These are phyloP conservation scores for Dioscorea zingiberensis DNA, from an alignment of 106 monocot genomes.

Conservation along the genomic window DNA sequence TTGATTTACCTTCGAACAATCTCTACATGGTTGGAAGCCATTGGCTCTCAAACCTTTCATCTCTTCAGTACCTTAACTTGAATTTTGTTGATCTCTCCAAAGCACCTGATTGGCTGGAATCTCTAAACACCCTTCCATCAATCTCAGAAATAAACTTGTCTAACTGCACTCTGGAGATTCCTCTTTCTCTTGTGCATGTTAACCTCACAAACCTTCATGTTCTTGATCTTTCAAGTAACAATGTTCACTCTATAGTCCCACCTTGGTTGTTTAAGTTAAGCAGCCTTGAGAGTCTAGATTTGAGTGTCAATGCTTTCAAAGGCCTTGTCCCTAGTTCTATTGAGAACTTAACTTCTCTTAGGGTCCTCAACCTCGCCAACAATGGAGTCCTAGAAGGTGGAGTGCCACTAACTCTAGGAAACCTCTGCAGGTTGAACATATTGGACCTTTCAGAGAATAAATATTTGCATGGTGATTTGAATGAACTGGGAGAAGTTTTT, in stretches of 20 bases:
- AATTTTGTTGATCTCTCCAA: no score
- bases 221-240: no score
- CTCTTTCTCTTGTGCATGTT: not conserved
- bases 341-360: not conserved
- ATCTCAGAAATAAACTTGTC: no score
- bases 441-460: not conserved
- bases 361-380: not conserved
- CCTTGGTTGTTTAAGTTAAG: no score
- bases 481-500: not conserved
- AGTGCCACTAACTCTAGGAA: no score
- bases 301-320: not conserved
- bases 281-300: no score
- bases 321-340: not conserved
- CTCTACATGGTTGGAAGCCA: no score
- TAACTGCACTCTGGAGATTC: constrained; percentile 2
- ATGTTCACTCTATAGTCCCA: no score
- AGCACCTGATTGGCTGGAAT: no score
- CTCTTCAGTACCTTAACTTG: no score
- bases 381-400: not conserved
- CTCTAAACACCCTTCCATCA: no score
- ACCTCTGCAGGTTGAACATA: not conserved
- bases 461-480: not conserved
- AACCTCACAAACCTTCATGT: constrained; percentile 14
- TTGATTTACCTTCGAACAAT: not conserved
- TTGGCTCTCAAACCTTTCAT: no score